These are phyloP conservation scores for Pleurostoma richardsiae DNA, from an alignment of 2,329 filamentous ascomycete species.

Conservation along the genomic window DNA sequence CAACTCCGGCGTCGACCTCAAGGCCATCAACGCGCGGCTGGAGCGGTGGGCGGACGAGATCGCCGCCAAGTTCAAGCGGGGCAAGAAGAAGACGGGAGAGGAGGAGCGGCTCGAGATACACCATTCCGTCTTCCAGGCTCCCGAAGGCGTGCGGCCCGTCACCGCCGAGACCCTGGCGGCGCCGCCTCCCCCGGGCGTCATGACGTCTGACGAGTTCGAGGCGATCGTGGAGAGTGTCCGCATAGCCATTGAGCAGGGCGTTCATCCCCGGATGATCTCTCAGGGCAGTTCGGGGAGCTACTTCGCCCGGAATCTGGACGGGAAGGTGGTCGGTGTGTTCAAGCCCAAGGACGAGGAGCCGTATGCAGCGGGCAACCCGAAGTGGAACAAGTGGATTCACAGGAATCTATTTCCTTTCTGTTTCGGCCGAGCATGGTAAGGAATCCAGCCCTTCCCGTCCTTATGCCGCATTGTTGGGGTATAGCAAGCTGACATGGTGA, in stretches of 20 bases:
- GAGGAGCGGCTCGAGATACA: conserved; percentile 92
- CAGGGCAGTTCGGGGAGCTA: conserved; percentile 98
- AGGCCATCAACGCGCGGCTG: conserved; percentile 92
- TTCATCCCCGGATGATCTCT: conserved; percentile 92
- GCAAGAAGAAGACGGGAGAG: conserved; percentile 68
- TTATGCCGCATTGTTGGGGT: not conserved
- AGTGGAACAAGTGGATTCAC: conserved; percentile 99
- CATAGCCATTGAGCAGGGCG: conserved; percentile 79
- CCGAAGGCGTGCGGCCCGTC: conserved; percentile 77
- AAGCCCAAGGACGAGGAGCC: conserved; percentile 99
- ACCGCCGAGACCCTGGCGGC: conserved; percentile 69
- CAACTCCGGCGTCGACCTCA: conserved; percentile 92
- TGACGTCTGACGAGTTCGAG: conserved; percentile 80
- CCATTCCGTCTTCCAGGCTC: conserved; percentile 92
- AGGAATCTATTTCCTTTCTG: conserved; percentile 95
- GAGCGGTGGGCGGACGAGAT: conserved; percentile 99
- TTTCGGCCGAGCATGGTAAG: conserved; percentile 83
- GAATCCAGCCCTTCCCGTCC: conserved; percentile 3
- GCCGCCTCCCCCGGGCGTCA: conserved; percentile 53
- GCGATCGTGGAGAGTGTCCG: conserved; percentile 86
- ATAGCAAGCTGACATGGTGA: not conserved
- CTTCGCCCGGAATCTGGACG: conserved; percentile 86
- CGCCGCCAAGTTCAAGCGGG: conserved; percentile 89
- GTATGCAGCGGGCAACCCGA: conserved; percentile 93
- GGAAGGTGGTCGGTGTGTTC: conserved; percentile 95